phyloP scores from a whole-genome alignment of 2,329 filamentous ascomycete species.

The Trichoderma asperellum region DNA sequence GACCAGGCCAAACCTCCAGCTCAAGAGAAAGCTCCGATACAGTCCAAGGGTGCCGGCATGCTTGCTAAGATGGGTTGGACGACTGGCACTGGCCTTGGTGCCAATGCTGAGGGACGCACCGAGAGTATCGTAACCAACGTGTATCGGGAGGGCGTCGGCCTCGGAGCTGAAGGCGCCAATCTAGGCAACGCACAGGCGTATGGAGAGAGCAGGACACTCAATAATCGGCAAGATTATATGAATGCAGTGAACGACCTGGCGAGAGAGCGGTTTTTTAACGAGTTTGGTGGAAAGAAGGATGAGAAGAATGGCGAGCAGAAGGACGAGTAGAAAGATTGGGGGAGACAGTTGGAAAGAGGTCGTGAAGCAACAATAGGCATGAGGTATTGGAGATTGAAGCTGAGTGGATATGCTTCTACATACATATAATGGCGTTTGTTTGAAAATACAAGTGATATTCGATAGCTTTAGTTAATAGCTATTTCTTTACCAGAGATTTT shows the following conservation, averaged over 20 bases:
- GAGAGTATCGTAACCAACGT: slow-evolving; percentile 66
- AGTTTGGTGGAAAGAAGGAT: slow-evolving; percentile 53
- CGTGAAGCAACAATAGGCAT: too few relatives aligned
- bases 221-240: slow-evolving; percentile 64
- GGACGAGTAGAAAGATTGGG: neutral
- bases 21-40: slow-evolving; percentile 34
- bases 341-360: neutral
- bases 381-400: neutral
- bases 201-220: slow-evolving; percentile 64
- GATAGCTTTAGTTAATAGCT: neutral
- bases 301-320: neutral
- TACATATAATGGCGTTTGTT: neutral
- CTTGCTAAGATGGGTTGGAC: slow-evolving; percentile 76
- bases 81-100: slow-evolving; percentile 66
- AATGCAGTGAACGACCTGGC: slow-evolving; percentile 68
- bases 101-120: slow-evolving; percentile 63
- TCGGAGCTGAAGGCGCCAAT: slow-evolving; percentile 71
- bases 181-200: slow-evolving; percentile 69
- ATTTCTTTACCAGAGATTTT: neutral
- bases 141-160: slow-evolving; percentile 69
- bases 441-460: neutral
- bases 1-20: slow-evolving; percentile 26
- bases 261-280: slow-evolving; percentile 57
- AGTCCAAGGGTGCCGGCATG: slow-evolving; percentile 68
- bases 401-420: neutral